phyloP scores from a whole-genome alignment of 345 rosid genomes.

The Passiflora organensis region DNA sequence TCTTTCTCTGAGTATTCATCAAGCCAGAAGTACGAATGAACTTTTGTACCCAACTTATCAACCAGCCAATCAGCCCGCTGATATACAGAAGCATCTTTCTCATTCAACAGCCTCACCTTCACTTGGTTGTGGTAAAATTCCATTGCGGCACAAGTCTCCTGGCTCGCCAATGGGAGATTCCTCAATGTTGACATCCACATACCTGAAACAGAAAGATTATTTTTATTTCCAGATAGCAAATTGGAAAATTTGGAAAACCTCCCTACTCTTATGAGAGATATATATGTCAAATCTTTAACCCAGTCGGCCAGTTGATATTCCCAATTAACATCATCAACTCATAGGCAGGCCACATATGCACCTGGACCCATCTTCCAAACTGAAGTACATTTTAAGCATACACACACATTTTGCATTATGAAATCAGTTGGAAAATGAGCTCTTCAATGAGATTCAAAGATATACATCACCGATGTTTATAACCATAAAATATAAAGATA shows the following conservation, averaged over 20 bases:
- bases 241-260: not conserved
- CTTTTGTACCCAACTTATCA: constrained; percentile 83
- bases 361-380: no score
- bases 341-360: no score
- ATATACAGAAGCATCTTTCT: constrained; percentile 54
- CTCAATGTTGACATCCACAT: constrained; percentile 54
- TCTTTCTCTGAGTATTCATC: constrained; percentile 85
- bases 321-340: no score
- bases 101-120: constrained; percentile 70
- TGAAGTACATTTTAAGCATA: no score
- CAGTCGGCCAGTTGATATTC: no score
- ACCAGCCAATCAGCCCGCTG: constrained; percentile 94
- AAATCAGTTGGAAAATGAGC: no score
- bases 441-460: no score
- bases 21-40: constrained; percentile 93
- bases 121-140: constrained; percentile 86
- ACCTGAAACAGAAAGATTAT: constrained; percentile 34
- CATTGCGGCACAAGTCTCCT: constrained; percentile 80
- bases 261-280: no score
- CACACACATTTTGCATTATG: no score
- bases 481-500: not conserved
- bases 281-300: no score
- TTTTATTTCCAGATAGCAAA: not conserved
- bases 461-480: not conserved
- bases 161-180: constrained; percentile 76